Evolutionary conservation across 1,284 basidiomycete genomes (phyloP), one percentile per base, ranked within the genome.

Genomic region (Mycena citricolor): DNA sequence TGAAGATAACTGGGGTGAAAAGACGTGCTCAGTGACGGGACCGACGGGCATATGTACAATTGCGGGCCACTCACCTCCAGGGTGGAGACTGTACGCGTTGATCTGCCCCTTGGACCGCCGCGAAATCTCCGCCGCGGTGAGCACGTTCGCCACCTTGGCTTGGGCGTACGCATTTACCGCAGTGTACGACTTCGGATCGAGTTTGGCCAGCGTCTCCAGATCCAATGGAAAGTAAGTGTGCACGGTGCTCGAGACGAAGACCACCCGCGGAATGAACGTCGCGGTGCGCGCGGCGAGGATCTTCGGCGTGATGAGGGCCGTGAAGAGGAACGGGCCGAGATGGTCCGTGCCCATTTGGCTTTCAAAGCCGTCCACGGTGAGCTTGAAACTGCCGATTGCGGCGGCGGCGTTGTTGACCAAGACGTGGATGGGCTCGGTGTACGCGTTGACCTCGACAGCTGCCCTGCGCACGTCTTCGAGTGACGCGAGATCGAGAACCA

Each of bases 371-470:
- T 42, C 41, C 13, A 36, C 32, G 7, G 41, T 42, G 25, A 42
- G 41, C 14, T 35, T 22, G 25, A 42, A 36, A 2, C 33, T 25
- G 2, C 41, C 19, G 32, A 22, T 2, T 6, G 19, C 5, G 11
- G 32, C 33, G 13, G 33, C 33, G 2, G 41, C 41, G 32, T 42
- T 42, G 25, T 42, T 32, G 41, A 42, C 32, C 6, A 42, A 21
- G 5, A 39, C 43, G 22, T 44, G 36, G 10, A 44, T 22, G 1
- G 36, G 29, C 31, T 44, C 43, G 4, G 43, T 11, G 13, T 39
- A 39, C 2, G 37, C 19, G 16, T 45, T 45, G 31, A 45, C 37
- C 24, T 45, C 44, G 4, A 32, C 37, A 5, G 37, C 44, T 8
- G 44, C 44, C 10, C 34, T 35, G 25, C 44, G 44, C 1, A 39